Evolutionary conservation across 306 rosid species (phyloP).

Genomic region (Sesbania bispinosa): DNA sequence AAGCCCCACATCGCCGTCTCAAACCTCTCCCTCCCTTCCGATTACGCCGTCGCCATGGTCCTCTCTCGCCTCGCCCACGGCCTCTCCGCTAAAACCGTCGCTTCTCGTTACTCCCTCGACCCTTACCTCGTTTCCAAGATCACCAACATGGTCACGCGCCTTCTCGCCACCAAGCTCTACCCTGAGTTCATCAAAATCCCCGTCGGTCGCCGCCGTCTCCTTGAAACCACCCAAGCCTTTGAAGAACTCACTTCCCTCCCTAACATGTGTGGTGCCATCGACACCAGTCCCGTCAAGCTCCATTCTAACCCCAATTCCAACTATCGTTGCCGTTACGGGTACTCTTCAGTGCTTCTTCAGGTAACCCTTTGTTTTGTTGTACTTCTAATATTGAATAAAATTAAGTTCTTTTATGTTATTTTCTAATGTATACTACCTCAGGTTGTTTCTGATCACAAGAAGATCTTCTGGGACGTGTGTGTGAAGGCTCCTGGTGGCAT

Average conservation of each 20-base stretch:
- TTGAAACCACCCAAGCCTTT: slow-evolving; percentile 74
- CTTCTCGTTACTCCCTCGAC: slow-evolving; percentile 79
- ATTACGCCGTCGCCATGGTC: slow-evolving; percentile 92
- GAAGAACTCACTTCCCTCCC: slow-evolving; percentile 87
- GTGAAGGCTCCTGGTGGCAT: slow-evolving; percentile 82
- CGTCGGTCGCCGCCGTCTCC: slow-evolving; percentile 62
- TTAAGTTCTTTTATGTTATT: too few relatives aligned
- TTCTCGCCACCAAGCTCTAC: slow-evolving; percentile 85
- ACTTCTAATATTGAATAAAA: too few relatives aligned
- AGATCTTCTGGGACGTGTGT: slow-evolving; percentile 93
- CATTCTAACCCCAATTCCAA: slow-evolving; percentile 9
- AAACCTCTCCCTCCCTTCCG: slow-evolving; percentile 85
- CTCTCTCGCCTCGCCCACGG: slow-evolving; percentile 91
- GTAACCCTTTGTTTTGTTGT: too few relatives aligned
- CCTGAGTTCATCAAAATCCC: slow-evolving; percentile 87
- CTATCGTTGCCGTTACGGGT: slow-evolving; percentile 63
- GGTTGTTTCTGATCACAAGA: slow-evolving; percentile 85
- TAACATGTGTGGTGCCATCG: slow-evolving; percentile 91
- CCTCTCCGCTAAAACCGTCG: slow-evolving; percentile 63
- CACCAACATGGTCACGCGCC: slow-evolving; percentile 96
- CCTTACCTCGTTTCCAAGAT: slow-evolving; percentile 90
- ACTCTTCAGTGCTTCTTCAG: slow-evolving; percentile 71
- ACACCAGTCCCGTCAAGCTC: slow-evolving; percentile 59
- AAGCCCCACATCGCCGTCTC: slow-evolving; percentile 82
- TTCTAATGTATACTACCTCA: background rate